Evolutionary conservation across 1,284 basidiomycete species (phyloP).

Genomic region (Meira nashicola): DNA sequence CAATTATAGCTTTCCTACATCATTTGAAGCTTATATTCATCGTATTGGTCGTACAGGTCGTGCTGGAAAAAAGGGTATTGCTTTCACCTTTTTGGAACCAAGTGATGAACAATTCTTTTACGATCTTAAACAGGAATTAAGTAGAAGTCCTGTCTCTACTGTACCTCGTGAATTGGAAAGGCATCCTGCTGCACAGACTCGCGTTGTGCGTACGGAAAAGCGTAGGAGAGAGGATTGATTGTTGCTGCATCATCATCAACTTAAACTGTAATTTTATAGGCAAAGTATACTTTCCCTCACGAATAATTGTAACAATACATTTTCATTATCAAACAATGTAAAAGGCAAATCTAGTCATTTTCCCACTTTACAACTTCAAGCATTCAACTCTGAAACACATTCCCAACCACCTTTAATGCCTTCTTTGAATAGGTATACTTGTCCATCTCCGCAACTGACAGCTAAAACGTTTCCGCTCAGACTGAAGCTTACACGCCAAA

Average conservation of each 20-base stretch:
- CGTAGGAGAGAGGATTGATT: constrained; percentile 15
- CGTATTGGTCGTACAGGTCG: constrained; percentile 95
- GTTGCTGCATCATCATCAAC: background rate
- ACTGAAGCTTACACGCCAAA: constrained; percentile 97
- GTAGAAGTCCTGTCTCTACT: constrained; percentile 37
- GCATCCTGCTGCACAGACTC: constrained; percentile 39
- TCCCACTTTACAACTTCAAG: background rate
- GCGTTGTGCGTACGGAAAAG: constrained; percentile 16
- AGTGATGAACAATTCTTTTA: constrained; percentile 89
- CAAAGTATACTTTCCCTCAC: too few relatives aligned
- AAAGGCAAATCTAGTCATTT: background rate
- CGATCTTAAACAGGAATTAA: constrained; percentile 42
- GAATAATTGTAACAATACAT: background rate
- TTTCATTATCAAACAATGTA: background rate
- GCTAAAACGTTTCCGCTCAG: constrained; percentile 92
- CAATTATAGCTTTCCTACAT: constrained; percentile 94
- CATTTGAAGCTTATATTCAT: constrained; percentile 94
- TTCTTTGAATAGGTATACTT: constrained; percentile 97
- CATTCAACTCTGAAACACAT: constrained; percentile 55
- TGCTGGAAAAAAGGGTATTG: constrained; percentile 85
- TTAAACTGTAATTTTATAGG: background rate
- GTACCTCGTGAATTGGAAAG: constrained; percentile 34
- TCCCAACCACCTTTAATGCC: constrained; percentile 91
- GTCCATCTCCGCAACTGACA: constrained; percentile 95
- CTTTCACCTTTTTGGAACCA: constrained; percentile 92